Conservation (phyloP, 2,329 filamentous ascomycete species). For the Rutstroemia sp. region DNA sequence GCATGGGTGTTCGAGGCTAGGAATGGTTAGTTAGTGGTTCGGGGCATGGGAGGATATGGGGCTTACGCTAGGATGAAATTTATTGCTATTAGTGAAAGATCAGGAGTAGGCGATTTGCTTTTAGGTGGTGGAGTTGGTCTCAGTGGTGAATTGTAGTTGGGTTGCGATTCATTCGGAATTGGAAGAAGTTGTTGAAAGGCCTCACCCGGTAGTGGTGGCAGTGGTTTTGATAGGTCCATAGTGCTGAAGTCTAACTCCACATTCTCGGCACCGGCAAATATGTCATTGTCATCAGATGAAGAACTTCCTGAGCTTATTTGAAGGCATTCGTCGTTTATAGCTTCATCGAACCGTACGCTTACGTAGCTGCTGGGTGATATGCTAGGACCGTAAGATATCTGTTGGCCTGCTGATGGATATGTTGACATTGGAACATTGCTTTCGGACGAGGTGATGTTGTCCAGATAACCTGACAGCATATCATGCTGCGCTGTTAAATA, state of each 20-base stretch:
- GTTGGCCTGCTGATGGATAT: not conserved
- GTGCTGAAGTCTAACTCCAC: not conserved
- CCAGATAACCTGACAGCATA: not conserved
- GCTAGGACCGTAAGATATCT: not conserved
- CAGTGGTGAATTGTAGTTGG: too few relatives aligned
- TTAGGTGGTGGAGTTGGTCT: too few relatives aligned
- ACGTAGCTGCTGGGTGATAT: not conserved
- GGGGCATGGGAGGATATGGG: not conserved
- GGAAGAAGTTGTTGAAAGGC: not conserved
- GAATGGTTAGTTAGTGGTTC: not conserved
- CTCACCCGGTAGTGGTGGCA: not conserved
- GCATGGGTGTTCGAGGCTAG: constrained; percentile 6
- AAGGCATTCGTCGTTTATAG: not conserved
- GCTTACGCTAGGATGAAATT: constrained; percentile 28
- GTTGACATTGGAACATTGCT: not conserved
- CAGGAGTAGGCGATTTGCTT: not conserved
- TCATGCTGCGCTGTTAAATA: not conserved
- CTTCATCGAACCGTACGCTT: not conserved
- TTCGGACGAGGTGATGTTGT: not conserved
- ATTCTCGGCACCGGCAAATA: not conserved
- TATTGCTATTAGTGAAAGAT: constrained; percentile 20
- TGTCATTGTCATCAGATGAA: not conserved
- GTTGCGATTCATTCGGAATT: not conserved
- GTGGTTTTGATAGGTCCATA: not conserved
- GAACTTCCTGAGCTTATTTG: not conserved